Conservation (phyloP, 345 rosid species). For the Gossypium australe region DNA sequence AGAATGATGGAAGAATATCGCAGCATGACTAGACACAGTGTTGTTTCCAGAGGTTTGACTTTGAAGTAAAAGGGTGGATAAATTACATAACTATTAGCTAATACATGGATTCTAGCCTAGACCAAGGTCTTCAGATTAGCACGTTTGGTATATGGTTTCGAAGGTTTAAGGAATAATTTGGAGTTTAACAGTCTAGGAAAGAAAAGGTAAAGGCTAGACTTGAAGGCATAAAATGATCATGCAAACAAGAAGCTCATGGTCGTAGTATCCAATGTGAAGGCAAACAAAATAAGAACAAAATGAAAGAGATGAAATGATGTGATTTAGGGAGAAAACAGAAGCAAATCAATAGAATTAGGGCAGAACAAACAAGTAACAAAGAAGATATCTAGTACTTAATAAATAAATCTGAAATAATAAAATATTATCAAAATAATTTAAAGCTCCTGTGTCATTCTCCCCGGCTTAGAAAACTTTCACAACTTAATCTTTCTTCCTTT, state of each 20-base stretch:
- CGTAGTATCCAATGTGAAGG: not conserved
- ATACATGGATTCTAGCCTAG: not conserved
- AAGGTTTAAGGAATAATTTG: not conserved
- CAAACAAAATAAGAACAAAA: not conserved
- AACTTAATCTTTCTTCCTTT: conserved; percentile 56
- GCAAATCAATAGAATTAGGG: too few species aligned
- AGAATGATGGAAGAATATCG: not conserved
- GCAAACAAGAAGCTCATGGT: not conserved
- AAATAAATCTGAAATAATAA: too few species aligned
- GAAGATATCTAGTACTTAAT: too few species aligned
- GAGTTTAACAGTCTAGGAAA: not conserved
- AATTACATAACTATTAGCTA: not conserved
- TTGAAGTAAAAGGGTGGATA: not conserved
- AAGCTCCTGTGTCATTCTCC: too few species aligned
- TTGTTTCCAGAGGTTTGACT: not conserved
- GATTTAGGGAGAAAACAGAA: too few species aligned
- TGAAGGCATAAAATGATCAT: not conserved
- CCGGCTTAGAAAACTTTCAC: too few species aligned
- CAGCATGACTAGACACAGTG: not conserved
- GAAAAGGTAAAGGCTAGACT: not conserved
- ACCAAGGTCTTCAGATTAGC: not conserved
- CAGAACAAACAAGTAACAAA: too few species aligned
- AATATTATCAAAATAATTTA: too few species aligned
- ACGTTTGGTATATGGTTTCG: not conserved
- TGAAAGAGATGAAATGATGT: too few species aligned